Evolutionary conservation across 371 early-diverging fungal species (phyloP).

Genomic region (Catenaria anguillulae): DNA sequence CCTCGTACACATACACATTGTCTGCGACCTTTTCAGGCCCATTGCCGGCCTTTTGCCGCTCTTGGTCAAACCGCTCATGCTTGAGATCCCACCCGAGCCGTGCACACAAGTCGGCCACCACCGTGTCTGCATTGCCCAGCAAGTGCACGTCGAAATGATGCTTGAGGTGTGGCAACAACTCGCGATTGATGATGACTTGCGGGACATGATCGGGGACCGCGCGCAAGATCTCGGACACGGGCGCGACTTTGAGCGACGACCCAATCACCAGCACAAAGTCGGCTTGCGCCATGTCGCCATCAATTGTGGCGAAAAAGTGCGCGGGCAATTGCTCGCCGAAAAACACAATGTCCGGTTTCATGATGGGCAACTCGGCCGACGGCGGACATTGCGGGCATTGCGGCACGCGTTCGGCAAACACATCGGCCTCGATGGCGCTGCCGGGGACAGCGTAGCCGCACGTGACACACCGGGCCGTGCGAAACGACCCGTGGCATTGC

Average conservation of each 20-base stretch:
- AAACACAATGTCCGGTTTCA: conserved; percentile 67
- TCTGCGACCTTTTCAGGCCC: background rate
- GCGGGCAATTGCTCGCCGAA: conserved; percentile 81
- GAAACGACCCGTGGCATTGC: conserved; percentile 87
- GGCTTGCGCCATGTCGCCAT: conserved; percentile 49
- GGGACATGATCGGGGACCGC: conserved; percentile 66
- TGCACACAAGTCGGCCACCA: conserved; percentile 61
- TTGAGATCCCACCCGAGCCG: conserved; percentile 45
- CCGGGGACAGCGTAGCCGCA: conserved; percentile 66
- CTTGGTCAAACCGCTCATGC: no score
- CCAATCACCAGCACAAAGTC: conserved; percentile 90
- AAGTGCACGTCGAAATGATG: conserved; percentile 78
- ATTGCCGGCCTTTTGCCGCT: background rate
- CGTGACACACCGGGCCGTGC: conserved; percentile 73
- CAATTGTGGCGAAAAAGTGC: conserved; percentile 53
- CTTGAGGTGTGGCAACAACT: conserved; percentile 51
- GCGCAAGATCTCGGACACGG: conserved; percentile 79
- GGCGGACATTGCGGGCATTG: conserved; percentile 6
- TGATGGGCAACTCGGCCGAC: conserved; percentile 10
- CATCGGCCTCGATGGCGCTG: conserved; percentile 55
- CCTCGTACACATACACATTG: background rate
- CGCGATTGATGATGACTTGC: conserved; percentile 80
- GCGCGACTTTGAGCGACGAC: conserved; percentile 84
- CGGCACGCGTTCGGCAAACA: conserved; percentile 29
- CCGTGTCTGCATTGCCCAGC: conserved; percentile 71